phyloP scores from a whole-genome alignment of 1,139 yeast species.

The Arxiozyma heterogenica region DNA sequence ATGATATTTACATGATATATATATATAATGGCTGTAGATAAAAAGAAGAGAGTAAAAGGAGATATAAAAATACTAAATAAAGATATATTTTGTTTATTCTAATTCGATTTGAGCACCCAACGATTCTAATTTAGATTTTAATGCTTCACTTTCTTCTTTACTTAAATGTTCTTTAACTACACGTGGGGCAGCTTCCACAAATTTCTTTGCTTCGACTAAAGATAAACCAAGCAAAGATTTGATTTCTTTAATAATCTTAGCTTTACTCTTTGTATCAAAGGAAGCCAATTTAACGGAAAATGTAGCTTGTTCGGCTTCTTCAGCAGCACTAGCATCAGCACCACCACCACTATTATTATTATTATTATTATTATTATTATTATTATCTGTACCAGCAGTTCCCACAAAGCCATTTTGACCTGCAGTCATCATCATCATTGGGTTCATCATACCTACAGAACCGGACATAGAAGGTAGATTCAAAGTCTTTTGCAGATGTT shows the following conservation, averaged over 20 bases:
- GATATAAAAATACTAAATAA: too few relatives aligned
- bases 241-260: slow-evolving; percentile 95
- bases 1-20: slow-evolving; percentile 1
- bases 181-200: slow-evolving; percentile 97
- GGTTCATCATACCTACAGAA: slow-evolving; percentile 44
- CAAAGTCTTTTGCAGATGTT: slow-evolving; percentile 74
- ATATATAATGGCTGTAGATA: not conserved
- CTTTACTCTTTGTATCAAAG: slow-evolving; percentile 90
- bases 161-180: slow-evolving; percentile 55
- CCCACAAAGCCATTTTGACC: not conserved
- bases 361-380: slow-evolving; percentile 1
- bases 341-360: not conserved
- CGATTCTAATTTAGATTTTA: slow-evolving; percentile 85
- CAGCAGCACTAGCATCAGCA: slow-evolving; percentile 40
- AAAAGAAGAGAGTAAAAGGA: not conserved
- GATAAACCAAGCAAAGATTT: slow-evolving; percentile 86
- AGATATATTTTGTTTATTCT: slow-evolving; percentile 43
- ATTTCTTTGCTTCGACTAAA: slow-evolving; percentile 92
- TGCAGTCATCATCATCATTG: not conserved
- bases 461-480: slow-evolving; percentile 73
- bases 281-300: slow-evolving; percentile 80
- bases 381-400: not conserved
- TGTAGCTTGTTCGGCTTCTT: slow-evolving; percentile 51
- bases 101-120: slow-evolving; percentile 87
- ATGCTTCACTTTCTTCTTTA: slow-evolving; percentile 66